Conservation (phyloP, 768 basidiomycete genomes). For the Boletus rubropictus region DNA sequence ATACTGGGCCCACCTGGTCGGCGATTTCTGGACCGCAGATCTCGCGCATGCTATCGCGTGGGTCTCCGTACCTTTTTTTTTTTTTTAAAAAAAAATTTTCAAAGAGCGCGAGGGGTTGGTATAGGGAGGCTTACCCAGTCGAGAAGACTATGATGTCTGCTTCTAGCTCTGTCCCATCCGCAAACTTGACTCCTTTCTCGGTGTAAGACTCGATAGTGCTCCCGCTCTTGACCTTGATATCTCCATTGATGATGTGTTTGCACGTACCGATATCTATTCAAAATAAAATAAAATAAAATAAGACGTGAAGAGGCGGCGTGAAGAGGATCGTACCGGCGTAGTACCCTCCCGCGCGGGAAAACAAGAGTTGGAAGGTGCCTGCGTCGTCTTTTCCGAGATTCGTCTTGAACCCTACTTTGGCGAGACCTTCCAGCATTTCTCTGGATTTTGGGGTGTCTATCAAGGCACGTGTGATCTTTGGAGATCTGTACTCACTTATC, state of each 20-base stretch:
- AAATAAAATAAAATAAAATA: too few species aligned
- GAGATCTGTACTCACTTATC: conserved; percentile 22
- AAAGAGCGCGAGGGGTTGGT: too few species aligned
- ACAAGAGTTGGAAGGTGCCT: conserved; percentile 29
- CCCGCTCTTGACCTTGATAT: conserved; percentile 49
- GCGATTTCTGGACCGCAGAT: conserved; percentile 45
- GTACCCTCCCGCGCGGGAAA: conserved; percentile 33
- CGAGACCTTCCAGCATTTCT: conserved; percentile 34
- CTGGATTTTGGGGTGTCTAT: conserved; percentile 18
- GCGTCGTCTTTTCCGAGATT: conserved; percentile 32
- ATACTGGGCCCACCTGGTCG: conserved; percentile 43
- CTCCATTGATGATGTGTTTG: conserved; percentile 40
- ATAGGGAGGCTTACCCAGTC: conserved; percentile 19
- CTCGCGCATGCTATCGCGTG: conserved; percentile 34
- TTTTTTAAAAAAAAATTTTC: too few species aligned
- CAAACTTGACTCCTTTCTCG: conserved; percentile 26
- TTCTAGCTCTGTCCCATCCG: conserved; percentile 26
- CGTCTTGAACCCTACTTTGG: conserved; percentile 35
- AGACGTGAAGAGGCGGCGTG: not conserved
- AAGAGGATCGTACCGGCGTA: conserved; percentile 33
- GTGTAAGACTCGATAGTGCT: conserved; percentile 29
- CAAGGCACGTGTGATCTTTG: too few species aligned
- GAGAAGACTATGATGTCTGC: conserved; percentile 33
- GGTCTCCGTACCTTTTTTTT: conserved; percentile 41
- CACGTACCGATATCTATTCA: conserved; percentile 35